Evolutionary conservation across 116 monocot genomes (phyloP).

Genomic region (Iris pallida): DNA sequence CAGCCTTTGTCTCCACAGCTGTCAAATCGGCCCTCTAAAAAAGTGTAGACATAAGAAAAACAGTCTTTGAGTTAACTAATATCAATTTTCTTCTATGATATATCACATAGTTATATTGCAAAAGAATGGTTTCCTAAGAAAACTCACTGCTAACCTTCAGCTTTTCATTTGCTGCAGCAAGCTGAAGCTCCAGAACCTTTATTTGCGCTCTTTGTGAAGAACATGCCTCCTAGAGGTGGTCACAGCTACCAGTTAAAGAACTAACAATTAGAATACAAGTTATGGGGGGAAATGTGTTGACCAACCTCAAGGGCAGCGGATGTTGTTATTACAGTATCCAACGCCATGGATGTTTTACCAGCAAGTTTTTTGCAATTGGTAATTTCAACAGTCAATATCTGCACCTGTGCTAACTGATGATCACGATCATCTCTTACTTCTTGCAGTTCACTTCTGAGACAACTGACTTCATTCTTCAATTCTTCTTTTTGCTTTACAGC

Average conservation of each 20-base stretch:
- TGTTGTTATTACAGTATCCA: constrained; percentile 26
- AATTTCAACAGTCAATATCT: constrained; percentile 41
- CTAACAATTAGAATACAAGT: neutral
- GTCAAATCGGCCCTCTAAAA: constrained; percentile 58
- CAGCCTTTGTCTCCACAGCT: constrained; percentile 45
- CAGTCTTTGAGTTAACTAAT: neutral
- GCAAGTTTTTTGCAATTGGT: constrained; percentile 40
- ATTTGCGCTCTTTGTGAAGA: constrained; percentile 49
- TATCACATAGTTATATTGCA: neutral
- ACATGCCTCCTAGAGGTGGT: constrained; percentile 46
- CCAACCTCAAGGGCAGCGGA: constrained; percentile 59
- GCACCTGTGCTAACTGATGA: constrained; percentile 33
- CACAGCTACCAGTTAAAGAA: neutral
- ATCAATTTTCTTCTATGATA: neutral
- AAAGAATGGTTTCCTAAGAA: neutral
- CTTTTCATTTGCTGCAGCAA: constrained; percentile 53
- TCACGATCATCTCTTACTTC: constrained; percentile 69
- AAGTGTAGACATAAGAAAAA: constrained; percentile 2
- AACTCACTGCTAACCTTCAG: constrained; percentile 44
- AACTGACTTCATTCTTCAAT: constrained; percentile 37
- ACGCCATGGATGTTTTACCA: constrained; percentile 22
- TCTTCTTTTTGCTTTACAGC: constrained; percentile 62
- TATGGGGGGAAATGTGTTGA: neutral
- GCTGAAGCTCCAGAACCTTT: constrained; percentile 37
- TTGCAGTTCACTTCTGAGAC: constrained; percentile 60